These are phyloP conservation scores for Pulveroboletus sp. DNA, from an alignment of 768 basidiomycete species.

Conservation along the genomic window DNA sequence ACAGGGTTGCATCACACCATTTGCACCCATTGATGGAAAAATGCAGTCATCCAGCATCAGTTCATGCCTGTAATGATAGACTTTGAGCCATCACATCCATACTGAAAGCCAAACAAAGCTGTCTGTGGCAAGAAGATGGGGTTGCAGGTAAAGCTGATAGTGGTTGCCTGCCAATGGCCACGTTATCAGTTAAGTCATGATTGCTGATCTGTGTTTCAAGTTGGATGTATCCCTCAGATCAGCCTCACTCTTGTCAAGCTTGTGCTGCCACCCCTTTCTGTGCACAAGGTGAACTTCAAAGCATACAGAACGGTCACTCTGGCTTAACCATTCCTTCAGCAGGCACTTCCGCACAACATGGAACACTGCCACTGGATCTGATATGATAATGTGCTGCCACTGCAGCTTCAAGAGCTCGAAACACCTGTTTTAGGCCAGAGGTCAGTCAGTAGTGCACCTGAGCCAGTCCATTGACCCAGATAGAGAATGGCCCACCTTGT, in stretches of 20 bases:
- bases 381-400: slow-evolving; percentile 15
- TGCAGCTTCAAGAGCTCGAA: slow-evolving; percentile 30
- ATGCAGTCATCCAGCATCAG: no score
- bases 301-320: slow-evolving; percentile 6
- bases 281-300: background rate
- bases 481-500: background rate
- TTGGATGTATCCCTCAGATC: background rate
- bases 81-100: no score
- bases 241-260: background rate
- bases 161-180: background rate
- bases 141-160: background rate
- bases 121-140: background rate
- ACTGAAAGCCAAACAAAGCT: background rate
- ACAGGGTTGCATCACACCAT: no score
- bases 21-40: no score
- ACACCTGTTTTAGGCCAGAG: slow-evolving; percentile 16
- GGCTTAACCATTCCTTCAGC: background rate
- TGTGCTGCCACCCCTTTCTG: background rate
- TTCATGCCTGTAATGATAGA: no score
- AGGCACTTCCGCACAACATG: background rate
- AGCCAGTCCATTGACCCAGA: no score
- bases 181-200: no score
- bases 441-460: no score
- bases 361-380: background rate
- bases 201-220: no score